Evolutionary conservation across 148 eudicot genomes (phyloP).

Genomic region (Pharnaceum exiguum): DNA sequence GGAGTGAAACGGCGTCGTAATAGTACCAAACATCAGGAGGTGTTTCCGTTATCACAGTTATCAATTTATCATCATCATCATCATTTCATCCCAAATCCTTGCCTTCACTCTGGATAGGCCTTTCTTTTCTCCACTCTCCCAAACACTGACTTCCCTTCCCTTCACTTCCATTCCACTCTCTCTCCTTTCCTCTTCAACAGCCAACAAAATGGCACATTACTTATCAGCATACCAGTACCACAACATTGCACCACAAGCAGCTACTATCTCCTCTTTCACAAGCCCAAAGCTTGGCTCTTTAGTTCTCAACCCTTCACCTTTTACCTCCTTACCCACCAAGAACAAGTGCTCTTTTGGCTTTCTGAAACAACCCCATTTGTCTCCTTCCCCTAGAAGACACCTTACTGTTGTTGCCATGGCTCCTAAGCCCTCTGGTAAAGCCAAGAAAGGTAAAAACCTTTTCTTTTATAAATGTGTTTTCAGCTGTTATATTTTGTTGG

Average conservation of each 20-base stretch:
- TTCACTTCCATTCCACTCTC: neutral
- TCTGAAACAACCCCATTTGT: slow-evolving; percentile 11
- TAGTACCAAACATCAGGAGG: no score
- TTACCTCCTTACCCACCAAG: slow-evolving; percentile 31
- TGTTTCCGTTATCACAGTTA: no score
- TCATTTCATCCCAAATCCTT: no score
- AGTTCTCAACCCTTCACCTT: slow-evolving; percentile 15
- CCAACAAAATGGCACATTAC: slow-evolving; percentile 27
- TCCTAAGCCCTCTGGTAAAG: slow-evolving; percentile 67
- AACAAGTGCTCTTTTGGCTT: slow-evolving; percentile 27
- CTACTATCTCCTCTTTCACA: slow-evolving; percentile 1
- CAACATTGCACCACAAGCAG: neutral
- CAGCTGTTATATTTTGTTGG: neutral
- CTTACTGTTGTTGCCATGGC: slow-evolving; percentile 68
- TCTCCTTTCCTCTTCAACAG: neutral
- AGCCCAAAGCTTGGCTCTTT: slow-evolving; percentile 17
- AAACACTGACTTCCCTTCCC: neutral
- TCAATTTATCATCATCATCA: no score
- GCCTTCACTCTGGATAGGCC: no score
- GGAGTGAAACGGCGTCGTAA: no score
- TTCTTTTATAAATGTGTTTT: neutral
- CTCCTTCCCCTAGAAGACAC: slow-evolving; percentile 27
- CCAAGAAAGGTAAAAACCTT: slow-evolving; percentile 57
- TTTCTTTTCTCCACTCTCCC: no score
- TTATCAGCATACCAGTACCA: slow-evolving; percentile 9